These are phyloP conservation scores for Venturia aucupariae DNA, from an alignment of 2,329 filamentous ascomycete species.

Conservation along the genomic window DNA sequence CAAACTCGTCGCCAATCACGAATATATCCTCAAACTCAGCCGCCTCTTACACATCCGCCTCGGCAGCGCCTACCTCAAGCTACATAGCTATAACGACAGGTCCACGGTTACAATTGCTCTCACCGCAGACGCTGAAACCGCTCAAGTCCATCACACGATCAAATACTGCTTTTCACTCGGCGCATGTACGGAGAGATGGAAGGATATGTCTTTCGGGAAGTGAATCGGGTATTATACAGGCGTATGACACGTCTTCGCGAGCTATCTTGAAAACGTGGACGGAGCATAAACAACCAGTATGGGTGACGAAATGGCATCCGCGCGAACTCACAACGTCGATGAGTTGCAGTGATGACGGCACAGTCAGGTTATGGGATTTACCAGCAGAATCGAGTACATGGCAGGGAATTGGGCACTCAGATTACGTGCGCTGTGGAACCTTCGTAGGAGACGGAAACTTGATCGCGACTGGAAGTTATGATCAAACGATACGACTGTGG, in stretches of 20 bases:
- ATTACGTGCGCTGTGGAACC: conserved; percentile 68
- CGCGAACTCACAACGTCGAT: conserved; percentile 77
- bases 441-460: conserved; percentile 55
- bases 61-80: conserved; percentile 29
- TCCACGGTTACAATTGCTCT: conserved; percentile 87
- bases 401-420: conserved; percentile 76
- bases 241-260: conserved; percentile 83
- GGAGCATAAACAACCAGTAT: conserved; percentile 88
- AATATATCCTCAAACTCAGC: conserved; percentile 53
- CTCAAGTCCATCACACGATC: conserved; percentile 93
- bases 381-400: conserved; percentile 66
- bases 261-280: conserved; percentile 94
- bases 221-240: conserved; percentile 84
- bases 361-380: conserved; percentile 89
- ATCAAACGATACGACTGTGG: conserved; percentile 88
- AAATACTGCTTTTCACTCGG: conserved; percentile 65
- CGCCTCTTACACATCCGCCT: conserved; percentile 18
- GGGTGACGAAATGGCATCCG: conserved; percentile 86
- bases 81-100: conserved; percentile 81
- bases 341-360: conserved; percentile 85
- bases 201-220: conserved; percentile 85
- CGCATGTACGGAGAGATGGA: conserved; percentile 80
- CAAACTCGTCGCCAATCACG: conserved; percentile 80
- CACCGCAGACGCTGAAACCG: conserved; percentile 79
- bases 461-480: conserved; percentile 84